Conservation (phyloP, 495 filamentous ascomycete genomes). For the Acidomyces sp. region DNA sequence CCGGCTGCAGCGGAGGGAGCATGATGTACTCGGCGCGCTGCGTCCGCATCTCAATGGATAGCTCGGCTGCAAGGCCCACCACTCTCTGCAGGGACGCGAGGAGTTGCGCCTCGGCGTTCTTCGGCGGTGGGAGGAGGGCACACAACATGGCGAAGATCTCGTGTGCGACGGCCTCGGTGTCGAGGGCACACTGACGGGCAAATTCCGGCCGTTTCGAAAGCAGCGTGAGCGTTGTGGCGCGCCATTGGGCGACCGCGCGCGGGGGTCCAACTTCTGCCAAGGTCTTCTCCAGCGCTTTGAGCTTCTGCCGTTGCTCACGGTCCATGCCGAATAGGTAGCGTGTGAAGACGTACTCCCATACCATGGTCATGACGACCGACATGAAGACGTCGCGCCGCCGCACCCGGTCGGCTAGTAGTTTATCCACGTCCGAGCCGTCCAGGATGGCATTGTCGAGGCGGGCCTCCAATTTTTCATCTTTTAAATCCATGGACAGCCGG, state of each 20-base stretch:
- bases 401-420: conserved; percentile 72
- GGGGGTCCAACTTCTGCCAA: conserved; percentile 69
- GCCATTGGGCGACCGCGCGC: conserved; percentile 84
- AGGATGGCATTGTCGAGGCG: conserved; percentile 86
- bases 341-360: conserved; percentile 96
- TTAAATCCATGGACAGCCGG: conserved; percentile 63
- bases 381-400: conserved; percentile 85
- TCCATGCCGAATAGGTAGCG: conserved; percentile 98
- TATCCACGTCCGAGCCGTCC: conserved; percentile 82
- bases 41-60: conserved; percentile 92
- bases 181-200: conserved; percentile 57
- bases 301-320: conserved; percentile 88
- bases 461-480: conserved; percentile 79
- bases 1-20: conserved; percentile 87
- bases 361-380: conserved; percentile 93
- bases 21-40: conserved; percentile 95
- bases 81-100: conserved; percentile 71
- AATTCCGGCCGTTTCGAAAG: conserved; percentile 67
- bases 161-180: conserved; percentile 79
- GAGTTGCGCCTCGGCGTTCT: conserved; percentile 57
- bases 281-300: conserved; percentile 83
- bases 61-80: conserved; percentile 64
- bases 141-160: conserved; percentile 70
- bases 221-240: conserved; percentile 81
- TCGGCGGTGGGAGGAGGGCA: conserved; percentile 68